Conservation (phyloP, 2,329 filamentous ascomycete genomes). For the Scortechinia acanthostroma region DNA sequence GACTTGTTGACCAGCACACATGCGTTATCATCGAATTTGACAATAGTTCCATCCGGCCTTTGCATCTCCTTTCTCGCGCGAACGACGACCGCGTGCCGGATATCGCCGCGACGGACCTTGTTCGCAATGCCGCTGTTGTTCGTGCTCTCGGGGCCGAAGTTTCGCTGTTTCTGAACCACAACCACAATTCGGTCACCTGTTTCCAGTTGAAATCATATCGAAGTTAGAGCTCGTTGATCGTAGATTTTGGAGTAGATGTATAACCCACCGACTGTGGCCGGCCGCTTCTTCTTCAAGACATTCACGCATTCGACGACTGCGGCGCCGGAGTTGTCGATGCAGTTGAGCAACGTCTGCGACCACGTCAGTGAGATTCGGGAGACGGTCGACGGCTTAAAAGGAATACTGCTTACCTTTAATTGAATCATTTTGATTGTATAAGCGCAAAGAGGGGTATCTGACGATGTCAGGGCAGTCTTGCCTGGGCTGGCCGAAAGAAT, state of each 20-base stretch:
- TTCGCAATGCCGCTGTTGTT: conserved; percentile 38
- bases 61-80: conserved; percentile 65
- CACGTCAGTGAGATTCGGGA: too few relatives aligned
- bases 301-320: conserved; percentile 71
- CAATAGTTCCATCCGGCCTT: conserved; percentile 60
- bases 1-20: conserved; percentile 72
- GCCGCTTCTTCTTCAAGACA: conserved; percentile 62
- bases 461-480: too few relatives aligned
- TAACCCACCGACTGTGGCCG: conserved; percentile 58
- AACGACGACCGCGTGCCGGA: conserved; percentile 69
- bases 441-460: too few relatives aligned
- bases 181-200: conserved; percentile 70
- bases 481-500: too few relatives aligned
- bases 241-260: background rate
- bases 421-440: conserved; percentile 51
- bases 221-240: conserved; percentile 2
- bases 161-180: conserved; percentile 69
- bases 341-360: conserved; percentile 66
- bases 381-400: background rate
- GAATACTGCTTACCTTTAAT: conserved; percentile 36
- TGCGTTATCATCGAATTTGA: conserved; percentile 72
- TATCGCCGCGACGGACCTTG: conserved; percentile 70
- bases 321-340: conserved; percentile 76
- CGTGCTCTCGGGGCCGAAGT: conserved; percentile 24
- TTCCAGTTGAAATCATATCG: conserved; percentile 3